Evolutionary conservation across 495 filamentous ascomycete genomes (phyloP).

Genomic region (Jackrogersella minutella): DNA sequence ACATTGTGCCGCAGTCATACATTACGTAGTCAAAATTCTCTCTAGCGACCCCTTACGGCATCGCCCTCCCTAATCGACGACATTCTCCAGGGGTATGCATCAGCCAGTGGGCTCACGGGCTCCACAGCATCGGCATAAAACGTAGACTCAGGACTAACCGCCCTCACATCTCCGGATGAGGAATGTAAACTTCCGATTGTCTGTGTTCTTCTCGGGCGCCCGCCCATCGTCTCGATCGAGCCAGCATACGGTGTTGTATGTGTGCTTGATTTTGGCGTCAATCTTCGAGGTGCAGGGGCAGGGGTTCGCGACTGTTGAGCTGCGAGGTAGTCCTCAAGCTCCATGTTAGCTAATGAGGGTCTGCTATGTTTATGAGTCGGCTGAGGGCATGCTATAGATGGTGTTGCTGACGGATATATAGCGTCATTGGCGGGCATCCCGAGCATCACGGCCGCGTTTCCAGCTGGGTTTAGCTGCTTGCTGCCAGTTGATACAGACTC

Average conservation of each 20-base stretch:
- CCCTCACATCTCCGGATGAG: neutral
- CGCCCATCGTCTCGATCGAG: neutral
- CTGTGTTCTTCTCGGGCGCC: neutral
- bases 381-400: neutral
- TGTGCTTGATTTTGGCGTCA: neutral
- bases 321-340: neutral
- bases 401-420: neutral
- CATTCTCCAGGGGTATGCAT: neutral
- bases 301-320: constrained; percentile 1
- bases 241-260: neutral
- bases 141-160: neutral
- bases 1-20: constrained; percentile 5
- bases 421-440: neutral
- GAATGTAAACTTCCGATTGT: neutral
- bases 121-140: neutral
- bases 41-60: neutral
- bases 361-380: constrained; percentile 1
- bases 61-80: neutral
- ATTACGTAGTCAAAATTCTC: neutral
- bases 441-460: neutral
- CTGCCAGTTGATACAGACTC: neutral
- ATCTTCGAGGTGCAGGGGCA: neutral
- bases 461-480: neutral
- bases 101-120: constrained; percentile 3
- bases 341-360: neutral